phyloP scores from a whole-genome alignment of 1,139 yeast genomes.

The Geotrichum australiense region DNA sequence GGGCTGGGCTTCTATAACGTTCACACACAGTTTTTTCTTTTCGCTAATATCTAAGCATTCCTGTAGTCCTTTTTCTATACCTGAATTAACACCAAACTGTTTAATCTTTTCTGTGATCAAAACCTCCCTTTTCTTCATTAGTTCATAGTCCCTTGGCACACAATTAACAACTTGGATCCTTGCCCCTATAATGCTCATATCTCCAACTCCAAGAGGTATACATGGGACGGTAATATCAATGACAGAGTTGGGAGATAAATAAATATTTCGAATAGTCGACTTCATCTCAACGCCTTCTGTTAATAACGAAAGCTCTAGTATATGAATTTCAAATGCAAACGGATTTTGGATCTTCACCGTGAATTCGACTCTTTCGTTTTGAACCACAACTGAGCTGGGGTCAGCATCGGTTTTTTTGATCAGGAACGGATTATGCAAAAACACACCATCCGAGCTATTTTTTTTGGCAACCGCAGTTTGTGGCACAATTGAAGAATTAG shows the following conservation, averaged over 20 bases:
- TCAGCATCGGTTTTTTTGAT: conserved; percentile 21
- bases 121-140: conserved; percentile 27
- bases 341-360: conserved; percentile 68
- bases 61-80: conserved; percentile 14
- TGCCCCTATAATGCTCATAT: conserved; percentile 40
- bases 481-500: conserved; percentile 17
- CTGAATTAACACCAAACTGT: conserved; percentile 28
- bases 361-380: conserved; percentile 32
- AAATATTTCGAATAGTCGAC: conserved; percentile 25
- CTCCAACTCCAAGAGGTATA: conserved; percentile 41
- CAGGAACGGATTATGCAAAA: conserved; percentile 39
- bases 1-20: conserved; percentile 64
- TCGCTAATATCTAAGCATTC: conserved; percentile 9
- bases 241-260: conserved; percentile 39
- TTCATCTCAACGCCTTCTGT: conserved; percentile 24
- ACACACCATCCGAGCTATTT: conserved; percentile 18
- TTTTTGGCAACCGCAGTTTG: conserved; percentile 6
- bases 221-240: conserved; percentile 39
- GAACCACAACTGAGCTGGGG: conserved; percentile 21
- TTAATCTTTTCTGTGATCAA: conserved; percentile 28
- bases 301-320: conserved; percentile 42
- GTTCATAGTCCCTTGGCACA: conserved; percentile 32
- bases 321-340: conserved; percentile 63
- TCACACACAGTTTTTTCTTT: conserved; percentile 24
- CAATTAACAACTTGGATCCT: conserved; percentile 44